Evolutionary conservation across 2,329 filamentous ascomycete genomes (phyloP).

Genomic region (Trichoderma lentiforme): DNA sequence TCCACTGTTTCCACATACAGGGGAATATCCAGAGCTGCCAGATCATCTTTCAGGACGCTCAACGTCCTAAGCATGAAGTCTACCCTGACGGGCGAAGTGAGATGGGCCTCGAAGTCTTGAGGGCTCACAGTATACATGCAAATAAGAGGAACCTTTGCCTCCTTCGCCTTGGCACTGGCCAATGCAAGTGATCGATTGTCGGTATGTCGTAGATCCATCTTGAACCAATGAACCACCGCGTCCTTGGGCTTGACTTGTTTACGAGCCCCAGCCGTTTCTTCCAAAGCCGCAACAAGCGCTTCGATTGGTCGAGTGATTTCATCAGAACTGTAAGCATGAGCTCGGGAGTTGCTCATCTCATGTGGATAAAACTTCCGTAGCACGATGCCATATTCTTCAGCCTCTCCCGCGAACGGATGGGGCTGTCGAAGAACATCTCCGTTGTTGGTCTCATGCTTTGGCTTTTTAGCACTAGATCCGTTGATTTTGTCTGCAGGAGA

Average conservation of each 20-base stretch:
- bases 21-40: slow-evolving; percentile 71
- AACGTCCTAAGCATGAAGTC: slow-evolving; percentile 79
- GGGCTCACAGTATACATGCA: slow-evolving; percentile 77
- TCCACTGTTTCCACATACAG: slow-evolving; percentile 71
- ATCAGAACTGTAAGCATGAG: slow-evolving; percentile 67
- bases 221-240: slow-evolving; percentile 87
- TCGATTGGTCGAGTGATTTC: slow-evolving; percentile 72
- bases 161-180: slow-evolving; percentile 63
- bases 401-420: slow-evolving; percentile 44
- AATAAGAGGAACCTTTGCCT: slow-evolving; percentile 68
- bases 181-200: slow-evolving; percentile 72
- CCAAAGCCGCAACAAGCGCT: slow-evolving; percentile 57
- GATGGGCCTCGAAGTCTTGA: slow-evolving; percentile 79
- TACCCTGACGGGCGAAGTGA: slow-evolving; percentile 68
- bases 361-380: slow-evolving; percentile 75
- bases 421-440: slow-evolving; percentile 40
- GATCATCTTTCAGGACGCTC: slow-evolving; percentile 59
- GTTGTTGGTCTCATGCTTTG: slow-evolving; percentile 28
- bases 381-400: slow-evolving; percentile 59
- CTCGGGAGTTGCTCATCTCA: slow-evolving; percentile 81
- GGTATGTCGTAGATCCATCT: slow-evolving; percentile 67
- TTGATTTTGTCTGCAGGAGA: slow-evolving; percentile 21
- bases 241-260: slow-evolving; percentile 50
- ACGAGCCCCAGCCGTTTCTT: slow-evolving; percentile 56
- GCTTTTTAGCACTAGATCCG: slow-evolving; percentile 32